phyloP scores from a whole-genome alignment of 148 eudicot genomes.

The Amaranthus hypochondriacus region DNA sequence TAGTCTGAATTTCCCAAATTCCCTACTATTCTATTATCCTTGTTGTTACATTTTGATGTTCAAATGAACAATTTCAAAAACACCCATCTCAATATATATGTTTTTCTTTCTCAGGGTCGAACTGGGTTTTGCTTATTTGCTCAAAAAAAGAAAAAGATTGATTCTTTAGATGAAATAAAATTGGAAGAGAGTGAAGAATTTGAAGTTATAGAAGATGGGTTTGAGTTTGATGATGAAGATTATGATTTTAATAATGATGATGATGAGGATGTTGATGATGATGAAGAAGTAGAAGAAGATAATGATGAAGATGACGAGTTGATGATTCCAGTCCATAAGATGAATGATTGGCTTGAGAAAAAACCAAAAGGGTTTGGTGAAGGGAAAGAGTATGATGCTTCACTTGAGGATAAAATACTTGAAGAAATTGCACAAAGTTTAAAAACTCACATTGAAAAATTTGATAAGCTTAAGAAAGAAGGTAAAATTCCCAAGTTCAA shows the following conservation, averaged over 20 bases:
- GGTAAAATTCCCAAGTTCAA: conserved; percentile 25
- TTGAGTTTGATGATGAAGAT: conserved; percentile 17
- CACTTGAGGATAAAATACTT: conserved; percentile 68
- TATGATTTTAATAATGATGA: conserved; percentile 25
- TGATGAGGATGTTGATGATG: conserved; percentile 36
- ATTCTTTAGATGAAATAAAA: conserved; percentile 1
- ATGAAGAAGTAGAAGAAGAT: conserved; percentile 24
- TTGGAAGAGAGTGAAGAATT: conserved; percentile 13
- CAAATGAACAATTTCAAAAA: conserved; percentile 14
- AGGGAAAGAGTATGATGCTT: conserved; percentile 84
- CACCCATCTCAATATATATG: conserved; percentile 23
- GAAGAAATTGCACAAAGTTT: conserved; percentile 71
- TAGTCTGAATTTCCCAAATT: not conserved
- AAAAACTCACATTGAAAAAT: conserved; percentile 62
- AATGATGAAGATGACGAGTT: conserved; percentile 47
- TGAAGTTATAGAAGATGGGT: conserved; percentile 21
- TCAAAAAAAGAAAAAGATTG: conserved; percentile 31
- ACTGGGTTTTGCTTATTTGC: conserved; percentile 39
- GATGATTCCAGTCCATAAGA: conserved; percentile 40
- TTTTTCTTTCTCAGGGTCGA: conserved; percentile 28
- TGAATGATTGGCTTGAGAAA: conserved; percentile 52
- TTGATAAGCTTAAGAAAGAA: conserved; percentile 60
- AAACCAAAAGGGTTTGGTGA: conserved; percentile 90
- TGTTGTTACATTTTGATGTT: not conserved
- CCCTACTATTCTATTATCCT: not conserved